Evolutionary conservation across 2,329 filamentous ascomycete species (phyloP), one percentile per base, ranked within the genome.

Genomic region (Diatrype stigma): DNA sequence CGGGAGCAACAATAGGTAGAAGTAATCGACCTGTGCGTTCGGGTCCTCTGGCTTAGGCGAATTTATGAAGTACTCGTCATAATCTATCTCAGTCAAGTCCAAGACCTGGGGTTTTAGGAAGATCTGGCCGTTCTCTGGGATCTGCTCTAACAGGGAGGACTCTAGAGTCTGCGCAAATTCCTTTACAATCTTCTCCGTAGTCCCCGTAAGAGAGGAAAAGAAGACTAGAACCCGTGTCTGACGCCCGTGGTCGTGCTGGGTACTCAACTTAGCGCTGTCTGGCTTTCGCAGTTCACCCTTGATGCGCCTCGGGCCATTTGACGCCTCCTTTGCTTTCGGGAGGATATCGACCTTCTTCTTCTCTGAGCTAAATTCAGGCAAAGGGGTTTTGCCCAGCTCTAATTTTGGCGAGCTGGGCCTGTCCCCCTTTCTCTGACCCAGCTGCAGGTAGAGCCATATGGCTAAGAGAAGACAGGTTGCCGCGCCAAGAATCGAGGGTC

Each of bases 51-150:
- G 64, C 65, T 88, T 88, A 0, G 92, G 90, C 1, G 85, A 81
- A 2, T 79, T 81, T 51, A 96, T 84, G 65, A 97, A 97, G 70
- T 87, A 96, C 64, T 96, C 91, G 62, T 99, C 93, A 61, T 93
- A 89, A 61, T 97, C 93, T 48, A 95, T 80, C 54, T 96, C 86
- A 2, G 92, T 85, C 23, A 97, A 73, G 63, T 97, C 90, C 51
- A 88, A 75, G 11, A 90, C 69, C 62, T 87, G 76, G 1, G 90
- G 85, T 35, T 80, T 72, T 1, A 78, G 64, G 56, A 80, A 80
- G 6, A 63, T 61, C 26, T 68, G 69, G 3, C 62, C 63, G 0
- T 67, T 64, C 16, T 68, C 64, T 3, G 57, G 42, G 16, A 68
- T 62, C 11, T 87, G 71, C 14, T 73, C 69, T 7, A 78, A 71